A percentile compares a stretch with the other conserved stretches of the same genome.
phyloP scores from a whole-genome alignment of 768 basidiomycete genomes.

The Hericium rajendrae region DNA sequence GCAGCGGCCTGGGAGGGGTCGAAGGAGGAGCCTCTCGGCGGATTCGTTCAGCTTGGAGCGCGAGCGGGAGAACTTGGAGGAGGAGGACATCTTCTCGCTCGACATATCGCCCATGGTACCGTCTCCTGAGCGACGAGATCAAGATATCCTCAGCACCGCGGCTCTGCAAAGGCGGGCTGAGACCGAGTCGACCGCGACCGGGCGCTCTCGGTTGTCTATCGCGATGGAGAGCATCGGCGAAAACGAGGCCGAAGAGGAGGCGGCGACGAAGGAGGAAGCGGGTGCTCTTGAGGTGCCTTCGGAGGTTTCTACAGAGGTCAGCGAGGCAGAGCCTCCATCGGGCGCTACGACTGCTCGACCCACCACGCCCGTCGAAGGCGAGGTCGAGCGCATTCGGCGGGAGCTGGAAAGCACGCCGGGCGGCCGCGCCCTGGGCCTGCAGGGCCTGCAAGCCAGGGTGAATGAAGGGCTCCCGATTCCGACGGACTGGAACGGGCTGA shows the following conservation, averaged over 20 bases:
- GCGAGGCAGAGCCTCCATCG: not conserved
- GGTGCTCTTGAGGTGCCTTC: not conserved
- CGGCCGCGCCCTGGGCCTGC: not conserved
- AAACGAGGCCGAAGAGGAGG: constrained; percentile 7
- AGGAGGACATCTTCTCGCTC: constrained; percentile 11
- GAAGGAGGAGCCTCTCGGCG: not conserved
- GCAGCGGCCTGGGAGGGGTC: too few relatives aligned
- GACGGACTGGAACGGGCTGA: constrained; percentile 11
- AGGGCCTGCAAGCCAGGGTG: not conserved
- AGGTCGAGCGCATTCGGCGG: too few relatives aligned
- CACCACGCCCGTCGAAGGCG: not conserved
- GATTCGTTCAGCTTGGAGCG: too few relatives aligned
- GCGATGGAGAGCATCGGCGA: constrained; percentile 15
- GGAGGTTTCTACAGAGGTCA: not conserved
- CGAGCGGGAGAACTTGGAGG: not conserved
- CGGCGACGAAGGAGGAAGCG: not conserved
- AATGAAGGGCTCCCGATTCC: not conserved
- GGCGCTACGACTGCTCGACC: constrained; percentile 1
- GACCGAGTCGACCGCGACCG: not conserved
- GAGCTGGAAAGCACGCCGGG: not conserved
- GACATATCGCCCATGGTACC: constrained; percentile 7
- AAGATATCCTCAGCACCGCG: too few relatives aligned
- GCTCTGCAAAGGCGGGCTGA: not conserved
- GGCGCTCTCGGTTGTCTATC: not conserved
- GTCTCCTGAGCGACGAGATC: too few relatives aligned